Evolutionary conservation across 2,329 filamentous ascomycete genomes (phyloP).

Genomic region (Myriosclerotinia curreyana): DNA sequence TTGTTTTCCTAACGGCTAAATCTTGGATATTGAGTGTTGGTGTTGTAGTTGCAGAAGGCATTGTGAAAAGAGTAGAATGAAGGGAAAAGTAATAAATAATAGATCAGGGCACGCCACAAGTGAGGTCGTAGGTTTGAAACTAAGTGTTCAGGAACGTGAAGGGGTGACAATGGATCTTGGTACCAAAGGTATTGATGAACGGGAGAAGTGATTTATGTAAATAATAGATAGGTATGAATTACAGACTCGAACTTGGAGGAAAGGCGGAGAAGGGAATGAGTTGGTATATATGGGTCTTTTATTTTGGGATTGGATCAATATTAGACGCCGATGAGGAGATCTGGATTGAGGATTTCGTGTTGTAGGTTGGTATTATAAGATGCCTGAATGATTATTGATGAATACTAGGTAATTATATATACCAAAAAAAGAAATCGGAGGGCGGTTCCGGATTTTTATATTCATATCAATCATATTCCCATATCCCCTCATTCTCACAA

Average conservation of each 20-base stretch:
- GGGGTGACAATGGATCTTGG: neutral
- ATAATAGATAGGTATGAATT: too few species aligned
- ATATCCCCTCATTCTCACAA: neutral
- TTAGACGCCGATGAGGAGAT: neutral
- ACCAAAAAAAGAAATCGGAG: too few species aligned
- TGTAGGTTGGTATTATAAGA: constrained; percentile 2
- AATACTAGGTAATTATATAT: too few species aligned
- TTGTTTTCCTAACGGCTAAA: constrained; percentile 33
- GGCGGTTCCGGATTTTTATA: constrained; percentile 1
- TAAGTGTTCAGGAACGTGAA: neutral
- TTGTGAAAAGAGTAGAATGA: constrained; percentile 32
- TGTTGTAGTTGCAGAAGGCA: constrained; percentile 43
- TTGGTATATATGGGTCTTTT: constrained; percentile 13
- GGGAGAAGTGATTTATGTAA: neutral
- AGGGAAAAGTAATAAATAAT: neutral
- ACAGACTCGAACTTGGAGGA: neutral
- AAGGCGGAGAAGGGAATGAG: constrained; percentile 1
- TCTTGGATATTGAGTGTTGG: constrained; percentile 38
- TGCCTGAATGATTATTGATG: neutral
- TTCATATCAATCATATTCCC: neutral
- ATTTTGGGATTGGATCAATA: neutral
- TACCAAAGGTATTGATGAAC: neutral
- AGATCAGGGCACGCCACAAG: neutral
- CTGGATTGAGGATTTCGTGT: neutral
- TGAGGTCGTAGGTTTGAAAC: constrained; percentile 4